Conservation (phyloP, 768 basidiomycete species). For the Mycena belliarum region DNA sequence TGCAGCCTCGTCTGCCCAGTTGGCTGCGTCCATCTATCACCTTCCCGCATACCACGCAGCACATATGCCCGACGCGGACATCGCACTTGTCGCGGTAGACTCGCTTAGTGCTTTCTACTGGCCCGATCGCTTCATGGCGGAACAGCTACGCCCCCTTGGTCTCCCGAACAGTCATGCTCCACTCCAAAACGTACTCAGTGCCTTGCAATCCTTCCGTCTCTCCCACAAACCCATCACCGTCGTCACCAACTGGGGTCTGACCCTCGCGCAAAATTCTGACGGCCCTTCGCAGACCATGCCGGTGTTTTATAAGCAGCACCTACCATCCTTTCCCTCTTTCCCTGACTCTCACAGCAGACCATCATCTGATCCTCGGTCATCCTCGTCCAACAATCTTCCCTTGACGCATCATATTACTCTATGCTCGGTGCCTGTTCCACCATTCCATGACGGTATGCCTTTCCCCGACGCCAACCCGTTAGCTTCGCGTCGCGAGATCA, state of each 20-base stretch:
- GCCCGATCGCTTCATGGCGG: constrained; percentile 66
- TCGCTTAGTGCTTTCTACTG: constrained; percentile 79
- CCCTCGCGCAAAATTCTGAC: constrained; percentile 28
- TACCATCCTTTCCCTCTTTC: constrained; percentile 44
- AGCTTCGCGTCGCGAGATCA: constrained; percentile 23
- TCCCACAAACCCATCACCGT: constrained; percentile 53
- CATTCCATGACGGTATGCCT: constrained; percentile 7
- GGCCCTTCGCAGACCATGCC: constrained; percentile 22
- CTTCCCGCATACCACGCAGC: constrained; percentile 55
- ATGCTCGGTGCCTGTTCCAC: constrained; percentile 7
- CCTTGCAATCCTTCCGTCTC: constrained; percentile 49
- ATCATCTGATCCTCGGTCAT: background rate
- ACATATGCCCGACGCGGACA: constrained; percentile 50
- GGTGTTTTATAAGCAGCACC: constrained; percentile 51
- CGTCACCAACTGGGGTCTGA: constrained; percentile 66
- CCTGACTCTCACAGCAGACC: constrained; percentile 15
- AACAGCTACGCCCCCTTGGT: constrained; percentile 44
- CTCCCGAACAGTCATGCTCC: constrained; percentile 28
- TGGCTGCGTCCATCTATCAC: constrained; percentile 65
- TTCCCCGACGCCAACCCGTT: constrained; percentile 23
- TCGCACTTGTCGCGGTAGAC: constrained; percentile 73
- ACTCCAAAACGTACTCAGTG: constrained; percentile 47
- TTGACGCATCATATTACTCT: constrained; percentile 29
- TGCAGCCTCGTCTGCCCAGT: constrained; percentile 65
- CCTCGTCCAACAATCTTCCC: constrained; percentile 9